Evolutionary conservation across 106 monocot genomes (phyloP), one percentile per base, ranked within the genome.

Genomic region (Dioscorea alata): DNA sequence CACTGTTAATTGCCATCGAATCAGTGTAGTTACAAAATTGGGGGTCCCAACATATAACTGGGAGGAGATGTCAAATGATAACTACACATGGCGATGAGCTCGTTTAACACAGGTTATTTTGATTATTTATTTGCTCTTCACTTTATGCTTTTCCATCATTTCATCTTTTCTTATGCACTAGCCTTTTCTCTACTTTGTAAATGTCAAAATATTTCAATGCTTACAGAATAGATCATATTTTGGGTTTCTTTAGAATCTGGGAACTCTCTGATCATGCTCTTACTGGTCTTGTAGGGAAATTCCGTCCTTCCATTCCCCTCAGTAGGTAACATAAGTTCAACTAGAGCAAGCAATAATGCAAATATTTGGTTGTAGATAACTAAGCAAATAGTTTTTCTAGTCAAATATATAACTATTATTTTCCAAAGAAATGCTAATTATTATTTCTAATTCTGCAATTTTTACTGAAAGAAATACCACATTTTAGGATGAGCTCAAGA

Each of bases 241-340:
- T 95, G 62, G 95, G 95, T 35, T 95, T 95, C 77, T 95, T 95
- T 82, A 81, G 95, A 75, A 91, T 95, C 57, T 95, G 95, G 95
- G 91, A 91, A 69, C 85, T 95, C 70, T 86, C 91, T 63, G 86
- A 84, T 33, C 91, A 95, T 95, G 85, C 91, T 52, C 48, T 79
- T 64, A 86, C 88, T 67, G 95, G 95, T 69, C 73, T 95, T 63
- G 69, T 95, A 67, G 95, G 95, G 18, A 91, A 84, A 69, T 95
- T 95, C 54, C 83, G 85, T 15, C 88, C 95, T 17, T 88, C 95
- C 51, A 91, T 95, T 69, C 69, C 95, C 18, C 74, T 94, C 57
- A 88, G 85, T 73, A 94, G 94, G 94, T 90, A 76, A 19, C 57
- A 16, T 64, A 42, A 42, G 6, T 3, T 8, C 42, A 42, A n/a